phyloP scores from a whole-genome alignment of 2,329 filamentous ascomycete genomes.

The Colletotrichum eremochloae region DNA sequence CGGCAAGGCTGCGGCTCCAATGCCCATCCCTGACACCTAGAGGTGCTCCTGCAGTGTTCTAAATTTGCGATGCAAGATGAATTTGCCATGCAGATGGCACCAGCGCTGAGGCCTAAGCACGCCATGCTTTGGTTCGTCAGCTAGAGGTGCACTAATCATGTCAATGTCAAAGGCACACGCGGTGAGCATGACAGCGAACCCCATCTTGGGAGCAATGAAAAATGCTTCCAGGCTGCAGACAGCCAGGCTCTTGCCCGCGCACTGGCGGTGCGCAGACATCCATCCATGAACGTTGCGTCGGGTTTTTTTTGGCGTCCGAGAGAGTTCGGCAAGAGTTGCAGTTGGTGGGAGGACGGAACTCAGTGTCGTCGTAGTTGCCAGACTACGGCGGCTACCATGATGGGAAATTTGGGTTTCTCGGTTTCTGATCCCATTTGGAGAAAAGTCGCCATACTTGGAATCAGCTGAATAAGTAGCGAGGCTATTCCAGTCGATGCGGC shows the following conservation, averaged over 20 bases:
- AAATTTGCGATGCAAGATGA: constrained; percentile 38
- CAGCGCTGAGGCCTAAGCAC: constrained; percentile 8
- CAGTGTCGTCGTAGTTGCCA: background rate
- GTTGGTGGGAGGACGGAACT: background rate
- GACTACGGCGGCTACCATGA: background rate
- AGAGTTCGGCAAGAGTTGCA: constrained; percentile 21
- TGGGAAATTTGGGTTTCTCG: background rate
- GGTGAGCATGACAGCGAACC: constrained; percentile 8
- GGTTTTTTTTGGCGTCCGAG: constrained; percentile 7
- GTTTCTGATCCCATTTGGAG: background rate
- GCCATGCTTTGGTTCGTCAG: constrained; percentile 28
- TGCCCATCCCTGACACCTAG: constrained; percentile 2
- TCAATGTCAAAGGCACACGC: constrained; percentile 10
- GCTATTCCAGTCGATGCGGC: constrained; percentile 22
- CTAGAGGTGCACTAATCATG: constrained; percentile 31
- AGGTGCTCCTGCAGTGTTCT: constrained; percentile 27
- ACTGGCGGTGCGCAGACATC: constrained; percentile 14
- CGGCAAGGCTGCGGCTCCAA: constrained; percentile 41
- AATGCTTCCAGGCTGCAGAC: constrained; percentile 6
- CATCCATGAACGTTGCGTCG: background rate
- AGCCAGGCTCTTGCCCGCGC: background rate
- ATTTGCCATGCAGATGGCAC: constrained; percentile 28
- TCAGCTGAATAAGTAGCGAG: constrained; percentile 15
- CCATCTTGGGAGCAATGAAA: constrained; percentile 10
- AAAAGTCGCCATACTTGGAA: background rate